phyloP scores from a whole-genome alignment of 2,329 filamentous ascomycete genomes.

The Ilyonectria robusta region DNA sequence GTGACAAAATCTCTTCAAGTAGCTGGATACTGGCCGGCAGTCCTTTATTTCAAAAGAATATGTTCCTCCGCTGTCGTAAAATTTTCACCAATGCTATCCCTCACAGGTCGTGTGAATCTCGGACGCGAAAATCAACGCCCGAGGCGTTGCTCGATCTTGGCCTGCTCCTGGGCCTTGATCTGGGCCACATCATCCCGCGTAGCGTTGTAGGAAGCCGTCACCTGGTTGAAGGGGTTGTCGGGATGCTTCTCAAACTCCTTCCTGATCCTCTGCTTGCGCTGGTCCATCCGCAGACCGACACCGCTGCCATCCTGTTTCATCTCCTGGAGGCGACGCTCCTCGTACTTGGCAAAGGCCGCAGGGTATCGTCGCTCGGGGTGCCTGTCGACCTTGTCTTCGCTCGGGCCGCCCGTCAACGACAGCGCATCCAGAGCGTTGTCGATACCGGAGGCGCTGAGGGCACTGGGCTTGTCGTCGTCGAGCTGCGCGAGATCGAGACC shows the following conservation, averaged over 20 bases:
- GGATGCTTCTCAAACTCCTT: conserved; percentile 97
- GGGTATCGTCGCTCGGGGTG: conserved; percentile 92
- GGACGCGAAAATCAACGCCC: conserved; percentile 48
- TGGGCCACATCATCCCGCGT: conserved; percentile 81
- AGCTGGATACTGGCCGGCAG: conserved; percentile 35
- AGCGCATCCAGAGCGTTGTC: conserved; percentile 94
- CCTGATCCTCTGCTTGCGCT: conserved; percentile 85
- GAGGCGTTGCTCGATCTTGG: conserved; percentile 82
- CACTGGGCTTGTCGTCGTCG: conserved; percentile 71
- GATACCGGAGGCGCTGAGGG: conserved; percentile 88
- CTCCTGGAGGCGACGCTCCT: conserved; percentile 85
- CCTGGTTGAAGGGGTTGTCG: conserved; percentile 96
- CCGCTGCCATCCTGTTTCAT: conserved; percentile 85
- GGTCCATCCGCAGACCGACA: conserved; percentile 82
- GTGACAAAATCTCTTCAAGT: conserved; percentile 20
- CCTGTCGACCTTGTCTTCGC: conserved; percentile 81
- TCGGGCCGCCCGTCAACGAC: conserved; percentile 70
- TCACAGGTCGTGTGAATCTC: conserved; percentile 2
- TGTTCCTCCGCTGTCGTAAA: conserved; percentile 30
- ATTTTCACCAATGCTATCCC: conserved; percentile 16
- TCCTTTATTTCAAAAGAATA: conserved; percentile 38
- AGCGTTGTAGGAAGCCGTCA: conserved; percentile 81
- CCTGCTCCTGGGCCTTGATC: conserved; percentile 76
- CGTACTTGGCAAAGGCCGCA: conserved; percentile 86
- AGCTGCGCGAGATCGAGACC: conserved; percentile 84